Percentiles rank a stretch among this genome's conserved stretches.
Conservation (phyloP, 805 yeast species). For the Jamesozyma spencerorum region DNA sequence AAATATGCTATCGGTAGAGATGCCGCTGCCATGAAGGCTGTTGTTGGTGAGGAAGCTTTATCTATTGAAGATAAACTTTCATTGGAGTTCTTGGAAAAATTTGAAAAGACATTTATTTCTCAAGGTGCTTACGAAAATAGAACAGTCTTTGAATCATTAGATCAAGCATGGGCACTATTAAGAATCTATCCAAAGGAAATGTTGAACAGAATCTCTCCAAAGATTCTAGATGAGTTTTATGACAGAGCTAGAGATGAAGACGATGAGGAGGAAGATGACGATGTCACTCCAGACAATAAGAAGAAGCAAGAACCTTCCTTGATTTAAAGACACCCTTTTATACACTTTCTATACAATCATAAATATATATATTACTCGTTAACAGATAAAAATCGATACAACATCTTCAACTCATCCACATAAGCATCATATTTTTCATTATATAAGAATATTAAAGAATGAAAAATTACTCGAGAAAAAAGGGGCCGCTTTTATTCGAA, state of each 20-base stretch:
- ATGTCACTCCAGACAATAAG: conserved; percentile 9
- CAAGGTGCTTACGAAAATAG: conserved; percentile 98
- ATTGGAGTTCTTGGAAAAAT: conserved; percentile 93
- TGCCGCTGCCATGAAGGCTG: conserved; percentile 99
- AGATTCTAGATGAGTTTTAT: conserved; percentile 89
- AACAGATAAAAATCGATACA: too few relatives aligned
- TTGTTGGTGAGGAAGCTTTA: conserved; percentile 98
- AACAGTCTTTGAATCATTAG: conserved; percentile 87
- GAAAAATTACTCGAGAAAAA: too few relatives aligned
- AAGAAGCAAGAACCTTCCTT: conserved; percentile 14
- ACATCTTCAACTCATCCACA: too few relatives aligned
- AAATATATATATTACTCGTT: too few relatives aligned
- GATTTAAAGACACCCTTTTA: conserved; percentile 10
- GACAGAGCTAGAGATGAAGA: conserved; percentile 74
- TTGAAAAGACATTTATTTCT: conserved; percentile 87
- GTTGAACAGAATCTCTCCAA: conserved; percentile 97
- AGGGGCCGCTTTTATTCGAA: too few relatives aligned
- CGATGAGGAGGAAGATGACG: conserved; percentile 38
- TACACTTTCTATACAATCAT: too few relatives aligned
- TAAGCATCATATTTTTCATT: too few relatives aligned
- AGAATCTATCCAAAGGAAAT: conserved; percentile 98
- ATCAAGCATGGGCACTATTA: conserved; percentile 94
- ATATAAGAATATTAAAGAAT: too few relatives aligned
- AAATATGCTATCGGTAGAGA: conserved; percentile 99
- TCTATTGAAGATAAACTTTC: conserved; percentile 96